Percentiles rank a stretch among this genome's conserved stretches.
Evolutionary conservation across 148 eudicot species (phyloP).

Genomic region (Amaranthus cruentus): DNA sequence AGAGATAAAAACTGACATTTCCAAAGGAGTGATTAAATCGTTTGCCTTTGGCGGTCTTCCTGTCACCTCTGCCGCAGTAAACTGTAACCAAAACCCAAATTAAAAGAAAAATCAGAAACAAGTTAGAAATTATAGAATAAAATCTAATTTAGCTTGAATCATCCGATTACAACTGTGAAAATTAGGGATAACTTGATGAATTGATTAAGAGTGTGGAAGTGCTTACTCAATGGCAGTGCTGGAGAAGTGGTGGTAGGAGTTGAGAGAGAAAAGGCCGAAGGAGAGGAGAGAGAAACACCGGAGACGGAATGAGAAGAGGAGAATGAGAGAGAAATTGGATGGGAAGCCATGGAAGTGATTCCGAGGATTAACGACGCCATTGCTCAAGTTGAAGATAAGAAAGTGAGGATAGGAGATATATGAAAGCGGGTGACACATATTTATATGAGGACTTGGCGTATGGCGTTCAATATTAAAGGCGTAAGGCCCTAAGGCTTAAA

Average conservation of each 20-base stretch:
- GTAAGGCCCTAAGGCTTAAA: too few species aligned
- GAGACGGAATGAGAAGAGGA: slow-evolving; percentile 25
- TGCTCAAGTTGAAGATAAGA: slow-evolving; percentile 19
- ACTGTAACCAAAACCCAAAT: slow-evolving; percentile 23
- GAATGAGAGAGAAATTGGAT: slow-evolving; percentile 30
- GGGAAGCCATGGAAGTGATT: slow-evolving; percentile 44
- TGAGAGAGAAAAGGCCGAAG: slow-evolving; percentile 28
- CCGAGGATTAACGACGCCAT: slow-evolving; percentile 55
- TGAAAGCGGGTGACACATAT: too few species aligned
- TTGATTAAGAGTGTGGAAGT: neutral
- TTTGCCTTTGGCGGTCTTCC: slow-evolving; percentile 69
- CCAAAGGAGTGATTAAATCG: slow-evolving; percentile 62
- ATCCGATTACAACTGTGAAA: neutral
- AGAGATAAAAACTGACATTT: slow-evolving; percentile 40
- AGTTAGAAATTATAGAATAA: neutral
- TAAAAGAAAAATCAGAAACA: neutral
- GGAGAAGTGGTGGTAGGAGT: slow-evolving; percentile 30
- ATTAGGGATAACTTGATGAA: neutral
- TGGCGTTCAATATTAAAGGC: too few species aligned
- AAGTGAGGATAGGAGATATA: neutral
- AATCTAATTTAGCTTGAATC: neutral
- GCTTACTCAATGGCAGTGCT: slow-evolving; percentile 42
- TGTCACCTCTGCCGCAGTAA: slow-evolving; percentile 66
- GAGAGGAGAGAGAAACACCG: slow-evolving; percentile 27
- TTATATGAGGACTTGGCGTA: too few species aligned